These are phyloP conservation scores for Gossypium stocksii DNA, from an alignment of 345 rosid species.

Conservation along the genomic window DNA sequence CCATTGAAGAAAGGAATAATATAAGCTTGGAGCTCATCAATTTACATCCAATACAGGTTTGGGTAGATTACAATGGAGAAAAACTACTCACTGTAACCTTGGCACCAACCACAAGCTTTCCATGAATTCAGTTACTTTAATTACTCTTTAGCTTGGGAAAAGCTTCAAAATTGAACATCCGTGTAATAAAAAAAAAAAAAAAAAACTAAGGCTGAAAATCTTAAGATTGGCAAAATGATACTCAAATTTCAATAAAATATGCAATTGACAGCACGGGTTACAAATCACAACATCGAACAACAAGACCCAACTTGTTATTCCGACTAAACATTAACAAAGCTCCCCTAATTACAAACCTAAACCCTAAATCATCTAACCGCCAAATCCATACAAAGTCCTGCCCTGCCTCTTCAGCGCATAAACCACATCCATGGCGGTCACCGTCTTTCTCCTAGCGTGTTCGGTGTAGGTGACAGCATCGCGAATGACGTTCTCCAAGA, in stretches of 20 bases:
- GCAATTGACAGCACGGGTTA: not conserved
- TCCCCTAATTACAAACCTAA: not conserved
- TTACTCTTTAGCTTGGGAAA: no score
- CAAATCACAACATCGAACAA: not conserved
- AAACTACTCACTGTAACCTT: slow-evolving; percentile 40
- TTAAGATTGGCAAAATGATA: no score
- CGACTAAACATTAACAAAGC: not conserved
- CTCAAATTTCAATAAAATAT: not conserved
- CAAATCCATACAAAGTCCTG: not conserved
- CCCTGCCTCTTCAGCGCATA: slow-evolving; percentile 1
- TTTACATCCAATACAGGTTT: slow-evolving; percentile 34
- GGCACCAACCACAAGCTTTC: slow-evolving; percentile 26
- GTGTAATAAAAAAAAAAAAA: no score
- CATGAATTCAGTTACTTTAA: no score
- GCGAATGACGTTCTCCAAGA: not conserved
- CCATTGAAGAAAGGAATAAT: slow-evolving; percentile 7
- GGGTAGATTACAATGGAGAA: slow-evolving; percentile 44
- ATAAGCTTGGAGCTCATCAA: slow-evolving; percentile 23
- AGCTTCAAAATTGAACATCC: no score
- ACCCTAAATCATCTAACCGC: not conserved
- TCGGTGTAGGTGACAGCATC: not conserved
- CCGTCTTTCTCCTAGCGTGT: not conserved
- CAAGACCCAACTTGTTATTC: not conserved
- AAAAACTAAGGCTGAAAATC: no score
- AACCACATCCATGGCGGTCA: not conserved